Base-by-base conservation (phyloP, 192 early-diverging fungal genomes). In the Diversispora eburnea region DNA sequence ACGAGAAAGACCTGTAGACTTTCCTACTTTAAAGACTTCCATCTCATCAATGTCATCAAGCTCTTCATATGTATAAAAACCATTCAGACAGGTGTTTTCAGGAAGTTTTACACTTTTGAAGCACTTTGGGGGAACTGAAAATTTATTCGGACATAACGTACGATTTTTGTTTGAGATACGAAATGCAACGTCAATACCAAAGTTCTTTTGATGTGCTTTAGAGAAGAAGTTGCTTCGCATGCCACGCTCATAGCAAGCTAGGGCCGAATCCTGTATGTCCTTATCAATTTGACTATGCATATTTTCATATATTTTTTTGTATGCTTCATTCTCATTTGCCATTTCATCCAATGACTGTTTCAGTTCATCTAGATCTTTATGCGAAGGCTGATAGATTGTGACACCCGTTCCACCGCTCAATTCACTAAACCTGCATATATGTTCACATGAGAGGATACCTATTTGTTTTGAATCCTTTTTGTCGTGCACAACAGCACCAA, bases 361-460 rank as follows among this genome's bases (percentile, higher is more conserved):
- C 33, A 60, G 17, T 4, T 45, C 17, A 64, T 64, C 62, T 64
- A 64, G n/a, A 45, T 64, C 62, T 64, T 43, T 12, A 45, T 64
- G 42, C 62, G 62, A 64, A 64, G 62, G 62, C 43, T 64, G 62
- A 64, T 64, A 25, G 62, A 64, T 64, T 41, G 41, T 64, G 15
- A 41, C 62, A 64, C 1, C 41, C 10, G n/a, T n/a, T n/a, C n/a
- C n/a, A n/a, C n/a, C n/a, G n/a, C n/a, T n/a, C n/a, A n/a, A n/a
- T n/a, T n/a, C n/a, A n/a, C n/a, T n/a, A n/a, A n/a, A n/a, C n/a
- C n/a, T n/a, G n/a, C n/a, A n/a, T n/a, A n/a, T n/a, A n/a, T n/a
- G n/a, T n/a, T n/a, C n/a, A n/a, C n/a, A n/a, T n/a, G n/a, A n/a
- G n/a, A n/a, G n/a, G n/a, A n/a, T n/a, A n/a, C n/a, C n/a, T n/a